A percentile compares a stretch with the other conserved stretches of the same genome.
phyloP scores from a whole-genome alignment of 108 stramenopile genomes.

The Licmophora abbreviata region DNA sequence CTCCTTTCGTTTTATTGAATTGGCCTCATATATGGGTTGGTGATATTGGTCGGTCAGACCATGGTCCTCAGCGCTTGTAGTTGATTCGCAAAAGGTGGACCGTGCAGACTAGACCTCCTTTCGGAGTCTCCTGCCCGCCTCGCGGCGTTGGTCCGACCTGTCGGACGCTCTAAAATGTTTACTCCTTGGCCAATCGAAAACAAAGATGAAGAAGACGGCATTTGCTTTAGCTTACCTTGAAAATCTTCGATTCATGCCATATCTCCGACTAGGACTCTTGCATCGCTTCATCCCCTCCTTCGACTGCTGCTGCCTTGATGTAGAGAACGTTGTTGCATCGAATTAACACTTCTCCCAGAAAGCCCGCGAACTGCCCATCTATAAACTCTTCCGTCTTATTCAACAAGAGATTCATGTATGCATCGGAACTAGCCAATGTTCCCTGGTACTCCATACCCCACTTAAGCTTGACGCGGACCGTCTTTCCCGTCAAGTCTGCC shows the following conservation, averaged over 20 bases:
- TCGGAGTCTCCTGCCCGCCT: constrained; percentile 33
- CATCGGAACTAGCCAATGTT: constrained; percentile 83
- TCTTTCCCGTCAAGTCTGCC: constrained; percentile 86
- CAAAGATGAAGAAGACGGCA: constrained; percentile 4
- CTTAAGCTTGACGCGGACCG: constrained; percentile 93
- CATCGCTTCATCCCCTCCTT: constrained; percentile 20
- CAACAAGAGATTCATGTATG: constrained; percentile 97
- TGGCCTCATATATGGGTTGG: constrained; percentile 55
- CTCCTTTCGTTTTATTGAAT: too few relatives aligned
- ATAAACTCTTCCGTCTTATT: constrained; percentile 90
- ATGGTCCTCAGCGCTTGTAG: constrained; percentile 62
- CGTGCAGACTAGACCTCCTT: constrained; percentile 11
- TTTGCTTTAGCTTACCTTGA: neutral
- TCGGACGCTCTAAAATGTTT: constrained; percentile 4
- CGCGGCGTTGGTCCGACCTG: constrained; percentile 8
- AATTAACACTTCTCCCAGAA: constrained; percentile 94
- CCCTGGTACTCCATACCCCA: constrained; percentile 99
- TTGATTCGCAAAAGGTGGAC: constrained; percentile 31
- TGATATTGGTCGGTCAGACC: constrained; percentile 27
- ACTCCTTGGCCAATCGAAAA: neutral
- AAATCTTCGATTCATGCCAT: neutral
- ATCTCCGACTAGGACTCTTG: neutral
- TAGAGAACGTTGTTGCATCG: constrained; percentile 99
- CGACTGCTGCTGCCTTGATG: constrained; percentile 64
- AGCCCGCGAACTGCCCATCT: constrained; percentile 91